These are phyloP conservation scores for Aurantiochytrium sp. DNA, from an alignment of 108 stramenopile species.

Conservation along the genomic window DNA sequence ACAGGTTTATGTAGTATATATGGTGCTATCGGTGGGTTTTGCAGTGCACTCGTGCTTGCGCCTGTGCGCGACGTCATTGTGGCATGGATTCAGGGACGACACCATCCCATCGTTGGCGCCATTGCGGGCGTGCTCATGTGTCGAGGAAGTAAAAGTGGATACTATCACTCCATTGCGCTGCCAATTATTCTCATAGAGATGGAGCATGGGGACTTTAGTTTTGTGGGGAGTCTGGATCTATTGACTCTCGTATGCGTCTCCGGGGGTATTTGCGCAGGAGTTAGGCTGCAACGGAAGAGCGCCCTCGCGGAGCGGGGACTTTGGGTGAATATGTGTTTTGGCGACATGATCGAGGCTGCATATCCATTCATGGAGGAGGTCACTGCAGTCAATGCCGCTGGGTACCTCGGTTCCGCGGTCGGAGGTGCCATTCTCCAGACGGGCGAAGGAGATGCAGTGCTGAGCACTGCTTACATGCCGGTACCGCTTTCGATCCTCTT, in stretches of 20 bases:
- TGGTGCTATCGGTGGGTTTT: background rate
- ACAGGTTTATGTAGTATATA: background rate
- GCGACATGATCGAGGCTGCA: conserved; percentile 73
- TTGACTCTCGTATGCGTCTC: conserved; percentile 65
- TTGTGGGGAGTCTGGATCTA: conserved; percentile 64
- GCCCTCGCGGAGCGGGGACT: conserved; percentile 48
- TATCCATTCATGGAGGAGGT: conserved; percentile 68
- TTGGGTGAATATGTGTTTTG: conserved; percentile 60
- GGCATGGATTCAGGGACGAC: background rate
- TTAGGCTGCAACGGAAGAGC: conserved; percentile 33
- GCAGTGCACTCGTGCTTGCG: background rate
- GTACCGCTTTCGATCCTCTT: conserved; percentile 27
- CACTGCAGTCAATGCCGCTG: conserved; percentile 45
- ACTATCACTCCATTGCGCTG: conserved; percentile 60
- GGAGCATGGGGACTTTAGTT: conserved; percentile 55
- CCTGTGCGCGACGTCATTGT: background rate
- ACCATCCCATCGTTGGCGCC: background rate
- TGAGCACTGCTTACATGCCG: conserved; percentile 60
- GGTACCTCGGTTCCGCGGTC: conserved; percentile 59
- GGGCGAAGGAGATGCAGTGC: background rate
- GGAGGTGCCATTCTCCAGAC: conserved; percentile 30
- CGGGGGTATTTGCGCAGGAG: conserved; percentile 62
- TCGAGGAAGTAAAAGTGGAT: conserved; percentile 67
- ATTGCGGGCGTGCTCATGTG: conserved; percentile 40
- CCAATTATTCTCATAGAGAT: conserved; percentile 71